Evolutionary conservation across 805 yeast genomes (phyloP), one percentile per base, ranked within the genome.

Genomic region (Candida railenensis): DNA sequence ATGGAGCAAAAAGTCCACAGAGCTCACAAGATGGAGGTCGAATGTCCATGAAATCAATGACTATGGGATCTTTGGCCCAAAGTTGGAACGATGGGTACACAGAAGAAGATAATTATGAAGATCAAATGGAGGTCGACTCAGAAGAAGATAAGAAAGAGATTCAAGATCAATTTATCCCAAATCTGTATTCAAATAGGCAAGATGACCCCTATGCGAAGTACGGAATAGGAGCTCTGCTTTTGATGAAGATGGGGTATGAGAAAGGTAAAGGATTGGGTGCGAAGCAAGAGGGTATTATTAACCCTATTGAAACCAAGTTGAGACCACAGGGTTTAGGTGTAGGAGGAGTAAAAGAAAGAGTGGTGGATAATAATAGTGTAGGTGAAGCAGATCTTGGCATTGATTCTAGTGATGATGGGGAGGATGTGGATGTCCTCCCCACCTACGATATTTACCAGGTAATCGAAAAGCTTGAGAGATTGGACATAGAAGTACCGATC

Each of bases 261-360:
- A 78, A 78, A 36, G 98, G 99, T 0, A 72, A 78, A 56, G 98
- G 97, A 0, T 74, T 92, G n/a, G 99, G 99, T 2, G 69, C 69
- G 3, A 62, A 73, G 20, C 80, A 82, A 1, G 76, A 76, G 43
- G 99, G 99, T 38, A 89, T 89, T 1, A 74, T 76, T 0, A 80
- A 76, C n/a, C 97, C 98, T 0, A 82, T 92, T 4, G 85, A 87
- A 50, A 85, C 87, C 2, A 76, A 77, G 44, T 61, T 78, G 25
- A 67, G 94, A 34, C 86, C 87, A 0, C 78, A 76, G 37, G 84
- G 89, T 1, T 65, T 80, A 16, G 97, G 97, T 2, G 74, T 90
- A 22, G 96, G 96, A 42, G 91, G 80, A 22, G 61, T 76, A 34
- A 53, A 65, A 15, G 81, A 77, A 52, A 63, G 65, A 40, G 48